Conservation (phyloP, 257 asterid species). For the Primulina tabacum region DNA sequence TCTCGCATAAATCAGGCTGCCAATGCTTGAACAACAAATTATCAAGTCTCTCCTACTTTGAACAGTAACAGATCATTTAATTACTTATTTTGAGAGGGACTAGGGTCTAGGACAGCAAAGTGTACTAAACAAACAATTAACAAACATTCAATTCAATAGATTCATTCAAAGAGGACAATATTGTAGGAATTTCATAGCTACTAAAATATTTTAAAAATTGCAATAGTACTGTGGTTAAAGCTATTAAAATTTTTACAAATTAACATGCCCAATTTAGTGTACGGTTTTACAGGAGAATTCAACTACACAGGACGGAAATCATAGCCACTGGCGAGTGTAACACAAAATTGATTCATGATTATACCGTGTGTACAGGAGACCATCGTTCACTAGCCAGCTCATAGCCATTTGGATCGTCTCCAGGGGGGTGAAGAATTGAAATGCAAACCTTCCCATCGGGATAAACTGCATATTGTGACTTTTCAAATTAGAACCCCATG, state of each 20-base stretch:
- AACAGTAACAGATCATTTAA: background rate
- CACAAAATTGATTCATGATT: constrained; percentile 18
- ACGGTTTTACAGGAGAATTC: background rate
- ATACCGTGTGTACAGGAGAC: constrained; percentile 99
- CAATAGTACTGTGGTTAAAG: background rate
- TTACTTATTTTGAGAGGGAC: background rate
- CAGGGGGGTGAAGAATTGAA: constrained; percentile 97
- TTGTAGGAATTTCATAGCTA: background rate
- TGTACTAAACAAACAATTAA: background rate
- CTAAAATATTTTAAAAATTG: background rate
- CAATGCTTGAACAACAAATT: background rate
- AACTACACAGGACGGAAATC: too few species aligned
- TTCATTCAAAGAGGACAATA: background rate
- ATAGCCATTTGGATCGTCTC: constrained; percentile 97
- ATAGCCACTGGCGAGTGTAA: background rate
- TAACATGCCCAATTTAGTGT: background rate
- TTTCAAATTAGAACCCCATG: background rate
- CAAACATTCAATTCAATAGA: background rate
- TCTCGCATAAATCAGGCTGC: background rate
- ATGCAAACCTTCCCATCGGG: constrained; percentile 94
- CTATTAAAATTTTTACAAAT: background rate
- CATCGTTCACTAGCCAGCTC: constrained; percentile 99
- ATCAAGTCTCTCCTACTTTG: background rate
- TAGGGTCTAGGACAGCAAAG: background rate
- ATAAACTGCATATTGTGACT: constrained; percentile 55